These are phyloP conservation scores for Paraphysoderma sedebokerense DNA, from an alignment of 371 early-diverging fungal species.

Conservation along the genomic window DNA sequence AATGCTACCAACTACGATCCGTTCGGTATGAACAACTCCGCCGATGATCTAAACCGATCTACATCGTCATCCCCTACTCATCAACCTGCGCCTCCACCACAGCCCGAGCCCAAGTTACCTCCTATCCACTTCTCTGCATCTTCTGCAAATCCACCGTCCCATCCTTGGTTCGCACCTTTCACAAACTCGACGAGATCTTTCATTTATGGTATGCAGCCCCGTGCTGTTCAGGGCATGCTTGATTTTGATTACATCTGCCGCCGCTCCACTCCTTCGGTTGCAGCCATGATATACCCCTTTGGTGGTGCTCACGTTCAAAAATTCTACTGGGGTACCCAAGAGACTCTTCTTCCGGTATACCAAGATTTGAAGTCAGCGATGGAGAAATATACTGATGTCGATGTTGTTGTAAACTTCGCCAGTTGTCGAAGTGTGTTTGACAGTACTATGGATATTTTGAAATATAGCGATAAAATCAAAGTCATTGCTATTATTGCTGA, in stretches of 20 bases:
- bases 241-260: conserved; percentile 98
- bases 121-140: conserved; percentile 3
- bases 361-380: conserved; percentile 70
- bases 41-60: neutral
- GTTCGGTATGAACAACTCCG: neutral
- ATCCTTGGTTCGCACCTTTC: conserved; percentile 63
- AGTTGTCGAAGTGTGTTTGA: conserved; percentile 88
- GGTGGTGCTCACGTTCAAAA: conserved; percentile 95
- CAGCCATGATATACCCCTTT: conserved; percentile 97
- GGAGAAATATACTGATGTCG: conserved; percentile 75
- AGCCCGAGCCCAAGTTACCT: neutral
- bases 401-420: conserved; percentile 93
- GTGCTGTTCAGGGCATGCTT: conserved; percentile 97
- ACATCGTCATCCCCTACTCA: neutral
- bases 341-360: conserved; percentile 86
- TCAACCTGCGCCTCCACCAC: neutral
- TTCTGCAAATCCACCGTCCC: neutral
- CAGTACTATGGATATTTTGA: conserved; percentile 73
- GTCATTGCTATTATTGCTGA: conserved; percentile 95
- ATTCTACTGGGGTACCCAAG: conserved; percentile 98
- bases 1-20: neutral
- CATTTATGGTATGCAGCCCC: conserved; percentile 96
- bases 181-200: conserved; percentile 79
- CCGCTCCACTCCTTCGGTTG: conserved; percentile 88
- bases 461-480: conserved; percentile 52